Base-by-base conservation (phyloP, 2,329 filamentous ascomycete species). In the Exophiala sideris region DNA sequence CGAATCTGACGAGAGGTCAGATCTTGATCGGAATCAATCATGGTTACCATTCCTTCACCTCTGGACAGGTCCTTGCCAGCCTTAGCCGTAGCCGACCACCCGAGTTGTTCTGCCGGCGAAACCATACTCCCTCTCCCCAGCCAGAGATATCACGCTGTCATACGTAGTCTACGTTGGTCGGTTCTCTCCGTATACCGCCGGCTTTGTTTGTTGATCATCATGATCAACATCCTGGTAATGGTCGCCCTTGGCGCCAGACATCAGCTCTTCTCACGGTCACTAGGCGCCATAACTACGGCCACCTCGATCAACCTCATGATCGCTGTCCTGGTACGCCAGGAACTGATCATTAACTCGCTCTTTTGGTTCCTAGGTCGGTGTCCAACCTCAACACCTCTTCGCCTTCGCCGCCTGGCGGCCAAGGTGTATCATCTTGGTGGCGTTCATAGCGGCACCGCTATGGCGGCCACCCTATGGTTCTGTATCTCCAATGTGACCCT, bases 361-460 rank as follows among this genome's bases (percentile, higher is more conserved):
- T 80, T 79, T 62, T 62, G 66, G 48, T 55, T 73, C 8, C 74
- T 77, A 48, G 71, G 71, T 53, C 71, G 70, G n/a, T 70, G 75
- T 44, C 75, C 76, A 10, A 66, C 68, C 45, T 73, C 67, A 29
- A 68, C 72, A 16, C 78, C 78, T 1, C 66, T 79, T 33, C 63
- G 71, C 36, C 59, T 77, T 48, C 75, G 79, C 29, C 68, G 72
- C 9, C 65, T 75, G 34, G 70, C 70, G 8, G 76, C 76, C 5
- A 79, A 79, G 52, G 70, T 79, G 4, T 80, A 79, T 63, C 77
- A 80, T 54, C 74, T 79, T 50, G 79, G 79, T n/a, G 79, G 79
- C 18, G 67, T 81, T 1, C 79, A 81, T 59, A 78, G 74, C 48
- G 78, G 77, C 6, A 77, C 75, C 57, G 78, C 71, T 24, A 67